These are phyloP conservation scores for Trichoderma sp. DNA, from an alignment of 2,329 filamentous ascomycete species.

Conservation along the genomic window DNA sequence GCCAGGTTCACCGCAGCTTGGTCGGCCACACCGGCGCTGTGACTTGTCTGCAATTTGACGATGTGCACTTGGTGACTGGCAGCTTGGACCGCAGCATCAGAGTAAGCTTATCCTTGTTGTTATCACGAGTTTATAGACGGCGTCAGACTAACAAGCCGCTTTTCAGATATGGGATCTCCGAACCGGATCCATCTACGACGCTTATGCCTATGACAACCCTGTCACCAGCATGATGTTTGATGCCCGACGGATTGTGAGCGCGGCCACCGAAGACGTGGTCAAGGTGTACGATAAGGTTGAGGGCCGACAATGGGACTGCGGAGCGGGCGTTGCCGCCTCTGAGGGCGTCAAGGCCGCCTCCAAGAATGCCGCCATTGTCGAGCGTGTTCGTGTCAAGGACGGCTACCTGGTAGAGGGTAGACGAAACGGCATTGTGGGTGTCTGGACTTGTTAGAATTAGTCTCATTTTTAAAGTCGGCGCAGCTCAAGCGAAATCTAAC, in stretches of 20 bases:
- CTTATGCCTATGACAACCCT: conserved; percentile 90
- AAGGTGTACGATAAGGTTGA: conserved; percentile 99
- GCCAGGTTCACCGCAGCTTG: conserved; percentile 93
- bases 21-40: conserved; percentile 95
- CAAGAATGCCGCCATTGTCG: conserved; percentile 68
- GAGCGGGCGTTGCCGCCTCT: conserved; percentile 72
- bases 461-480: neutral
- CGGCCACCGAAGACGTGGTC: conserved; percentile 88
- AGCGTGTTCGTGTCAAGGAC: conserved; percentile 87
- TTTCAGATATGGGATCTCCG: conserved; percentile 95
- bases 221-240: conserved; percentile 99
- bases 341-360: conserved; percentile 65
- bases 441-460: conserved; percentile 71
- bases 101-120: conserved; percentile 58
- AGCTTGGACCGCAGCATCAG: conserved; percentile 90
- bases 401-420: conserved; percentile 92
- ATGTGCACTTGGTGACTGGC: conserved; percentile 90
- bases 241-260: conserved; percentile 80
- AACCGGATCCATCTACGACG: conserved; percentile 92
- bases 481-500: conserved; percentile 22
- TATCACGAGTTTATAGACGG: neutral
- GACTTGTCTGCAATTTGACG: conserved; percentile 93
- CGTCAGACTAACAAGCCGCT: conserved; percentile 26
- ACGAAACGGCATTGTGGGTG: conserved; percentile 81
- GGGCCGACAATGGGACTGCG: conserved; percentile 94